Percentiles rank a stretch among this genome's conserved stretches.
Evolutionary conservation across 768 basidiomycete species (phyloP).

Genomic region (Tulasnella sp.): DNA sequence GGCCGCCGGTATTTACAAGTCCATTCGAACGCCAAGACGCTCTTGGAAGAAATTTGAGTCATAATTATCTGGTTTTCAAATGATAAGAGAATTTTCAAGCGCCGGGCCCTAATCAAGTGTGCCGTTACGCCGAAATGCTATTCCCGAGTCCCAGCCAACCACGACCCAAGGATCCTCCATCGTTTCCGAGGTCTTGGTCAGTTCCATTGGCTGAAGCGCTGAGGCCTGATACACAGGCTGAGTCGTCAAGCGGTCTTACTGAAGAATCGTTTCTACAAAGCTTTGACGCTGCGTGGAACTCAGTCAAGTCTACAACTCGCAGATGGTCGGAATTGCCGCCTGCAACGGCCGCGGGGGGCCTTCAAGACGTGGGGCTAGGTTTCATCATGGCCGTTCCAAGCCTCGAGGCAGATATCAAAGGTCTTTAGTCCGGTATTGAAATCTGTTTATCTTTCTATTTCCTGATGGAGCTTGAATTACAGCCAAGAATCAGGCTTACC

Average conservation of each 20-base stretch:
- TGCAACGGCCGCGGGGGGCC: slow-evolving; percentile 44
- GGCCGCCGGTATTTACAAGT: background rate
- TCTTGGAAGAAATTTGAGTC: background rate
- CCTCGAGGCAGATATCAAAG: background rate
- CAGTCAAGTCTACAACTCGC: slow-evolving; percentile 35
- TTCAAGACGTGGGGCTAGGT: slow-evolving; percentile 27
- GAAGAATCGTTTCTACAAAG: slow-evolving; percentile 2
- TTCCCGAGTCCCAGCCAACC: no score
- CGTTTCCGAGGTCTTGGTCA: background rate
- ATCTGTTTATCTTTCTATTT: background rate
- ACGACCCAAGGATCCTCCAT: background rate
- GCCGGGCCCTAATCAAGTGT: no score
- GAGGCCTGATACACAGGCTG: background rate
- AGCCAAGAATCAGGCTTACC: background rate
- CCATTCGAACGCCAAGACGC: background rate
- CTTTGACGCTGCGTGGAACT: slow-evolving; percentile 54
- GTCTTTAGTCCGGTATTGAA: background rate
- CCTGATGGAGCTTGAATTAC: background rate
- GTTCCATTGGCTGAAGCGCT: slow-evolving; percentile 13
- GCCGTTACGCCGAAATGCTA: no score
- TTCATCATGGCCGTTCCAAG: background rate
- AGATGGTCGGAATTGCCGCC: slow-evolving; percentile 63
- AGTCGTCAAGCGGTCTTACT: background rate
- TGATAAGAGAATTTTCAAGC: no score
- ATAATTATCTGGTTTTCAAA: no score